Evolutionary conservation across 805 yeast species (phyloP), one percentile per base, ranked within the genome.

Genomic region (Pichia deserticola): DNA sequence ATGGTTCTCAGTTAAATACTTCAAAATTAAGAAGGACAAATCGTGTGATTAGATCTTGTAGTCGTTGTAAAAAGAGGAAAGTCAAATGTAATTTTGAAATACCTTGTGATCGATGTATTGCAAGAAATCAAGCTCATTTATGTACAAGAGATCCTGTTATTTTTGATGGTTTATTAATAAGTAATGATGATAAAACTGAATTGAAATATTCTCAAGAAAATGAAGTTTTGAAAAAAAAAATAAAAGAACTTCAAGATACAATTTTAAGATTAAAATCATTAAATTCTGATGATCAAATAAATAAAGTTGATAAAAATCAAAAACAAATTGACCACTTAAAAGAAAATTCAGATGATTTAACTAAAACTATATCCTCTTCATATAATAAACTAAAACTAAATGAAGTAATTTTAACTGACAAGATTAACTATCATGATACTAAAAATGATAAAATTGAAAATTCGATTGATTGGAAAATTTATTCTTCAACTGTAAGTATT

Each of bases 41-140:
- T 28, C 61, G 77, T 36, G 64, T 66, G 7, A 66, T 74, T 6
- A 60, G 66, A 48, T 76, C 78, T 4, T 76, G 81, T 56, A 68
- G 65, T 48, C 66, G 67, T 47, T 76, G 81, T 57, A 64, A 76
- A 40, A 66, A 64, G 51, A 62, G 77, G 34, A 76, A 76, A 57
- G 74, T 73, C 47, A 75, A 73, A 53, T 76, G 81, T 57, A 72
- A 76, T 56, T 73, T 76, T 15, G 66, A 65, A 33, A 62, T 63
- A 29, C 81, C 81, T 1, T 76, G 81, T 54, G 66, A 70, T 36
- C 65, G 68, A 13, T 74, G 81, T 51, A 63, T 67, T 13, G 56
- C 58, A 8, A 54, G 70, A 48, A 62, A 64, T 40, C 52, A 59
- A 41, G 68, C 60, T 4, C 64, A 60, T 49, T 40, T 60, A 15